Conservation (phyloP, 352 stramenopile species). For the Pythium insidiosum region DNA sequence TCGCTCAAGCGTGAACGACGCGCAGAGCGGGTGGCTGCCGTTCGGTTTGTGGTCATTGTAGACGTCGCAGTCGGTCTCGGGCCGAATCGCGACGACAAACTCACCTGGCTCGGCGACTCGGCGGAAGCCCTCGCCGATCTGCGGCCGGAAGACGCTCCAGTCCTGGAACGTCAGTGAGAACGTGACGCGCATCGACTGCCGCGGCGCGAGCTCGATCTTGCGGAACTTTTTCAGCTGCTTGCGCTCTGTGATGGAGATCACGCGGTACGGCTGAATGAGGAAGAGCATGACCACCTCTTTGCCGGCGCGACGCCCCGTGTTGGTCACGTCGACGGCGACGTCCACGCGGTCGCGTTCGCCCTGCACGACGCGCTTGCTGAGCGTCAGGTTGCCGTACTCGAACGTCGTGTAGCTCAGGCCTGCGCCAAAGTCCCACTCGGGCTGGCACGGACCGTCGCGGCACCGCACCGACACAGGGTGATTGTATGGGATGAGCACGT, state of each 20-base stretch:
- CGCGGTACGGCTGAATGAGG: conserved; percentile 50
- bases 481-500: conserved; percentile 27
- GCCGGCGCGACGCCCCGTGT: conserved; percentile 40
- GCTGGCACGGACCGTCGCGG: conserved; percentile 29
- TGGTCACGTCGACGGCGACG: conserved; percentile 59
- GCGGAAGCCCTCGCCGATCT: conserved; percentile 53
- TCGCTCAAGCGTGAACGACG: conserved; percentile 31
- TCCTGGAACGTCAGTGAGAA: conserved; percentile 42
- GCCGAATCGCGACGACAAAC: conserved; percentile 62
- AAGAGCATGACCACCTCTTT: conserved; percentile 81
- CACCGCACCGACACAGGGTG: conserved; percentile 29
- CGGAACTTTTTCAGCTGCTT: conserved; percentile 78
- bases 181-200: conserved; percentile 23
- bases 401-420: conserved; percentile 72
- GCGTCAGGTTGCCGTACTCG: conserved; percentile 32
- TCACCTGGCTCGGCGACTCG: conserved; percentile 54
- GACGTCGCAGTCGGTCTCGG: conserved; percentile 65
- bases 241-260: conserved; percentile 59
- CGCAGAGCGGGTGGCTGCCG: conserved; percentile 29
- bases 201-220: conserved; percentile 54
- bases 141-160: conserved; percentile 53
- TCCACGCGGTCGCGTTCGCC: conserved; percentile 20
- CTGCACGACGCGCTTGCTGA: conserved; percentile 26
- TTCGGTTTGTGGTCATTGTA: conserved; percentile 25
- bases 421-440: conserved; percentile 58